phyloP scores from a whole-genome alignment of 306 rosid genomes.

The Fragaria vesca region DNA sequence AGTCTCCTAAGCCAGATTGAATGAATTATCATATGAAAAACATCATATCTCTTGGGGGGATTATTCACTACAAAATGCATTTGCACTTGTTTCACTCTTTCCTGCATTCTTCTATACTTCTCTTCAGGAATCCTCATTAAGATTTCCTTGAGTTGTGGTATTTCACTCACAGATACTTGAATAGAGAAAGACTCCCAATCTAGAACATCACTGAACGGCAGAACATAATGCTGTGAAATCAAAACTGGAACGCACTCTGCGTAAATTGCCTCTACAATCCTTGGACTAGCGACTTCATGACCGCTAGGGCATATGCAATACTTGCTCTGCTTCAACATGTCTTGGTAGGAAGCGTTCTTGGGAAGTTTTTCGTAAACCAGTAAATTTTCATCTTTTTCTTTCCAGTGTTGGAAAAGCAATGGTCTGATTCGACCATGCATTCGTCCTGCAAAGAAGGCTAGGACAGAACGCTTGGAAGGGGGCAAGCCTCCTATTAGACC shows the following conservation, averaged over 20 bases:
- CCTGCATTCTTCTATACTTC: constrained; percentile 33
- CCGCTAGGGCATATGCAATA: constrained; percentile 64
- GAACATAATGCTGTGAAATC: constrained; percentile 57
- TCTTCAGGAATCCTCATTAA: constrained; percentile 45
- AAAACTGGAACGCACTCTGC: constrained; percentile 57
- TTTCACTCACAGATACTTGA: constrained; percentile 39
- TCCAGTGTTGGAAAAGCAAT: constrained; percentile 45
- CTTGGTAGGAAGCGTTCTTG: constrained; percentile 37
- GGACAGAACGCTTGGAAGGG: constrained; percentile 22
- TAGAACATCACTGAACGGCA: constrained; percentile 58
- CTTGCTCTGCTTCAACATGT: constrained; percentile 48
- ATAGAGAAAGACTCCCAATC: constrained; percentile 53
- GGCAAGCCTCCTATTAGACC: constrained; percentile 40
- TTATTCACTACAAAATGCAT: constrained; percentile 49
- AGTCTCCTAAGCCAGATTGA: constrained; percentile 67
- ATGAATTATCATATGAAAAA: constrained; percentile 58
- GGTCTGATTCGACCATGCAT: constrained; percentile 55
- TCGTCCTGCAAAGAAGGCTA: constrained; percentile 54
- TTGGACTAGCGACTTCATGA: constrained; percentile 62
- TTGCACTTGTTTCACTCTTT: constrained; percentile 52
- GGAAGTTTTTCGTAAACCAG: constrained; percentile 47
- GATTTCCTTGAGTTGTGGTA: constrained; percentile 48
- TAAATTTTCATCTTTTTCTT: constrained; percentile 42
- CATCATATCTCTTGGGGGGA: constrained; percentile 55
- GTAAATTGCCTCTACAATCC: constrained; percentile 57